These are phyloP conservation scores for Paecilomyces sp. DNA, from an alignment of 2,329 filamentous ascomycete species.

Conservation along the genomic window DNA sequence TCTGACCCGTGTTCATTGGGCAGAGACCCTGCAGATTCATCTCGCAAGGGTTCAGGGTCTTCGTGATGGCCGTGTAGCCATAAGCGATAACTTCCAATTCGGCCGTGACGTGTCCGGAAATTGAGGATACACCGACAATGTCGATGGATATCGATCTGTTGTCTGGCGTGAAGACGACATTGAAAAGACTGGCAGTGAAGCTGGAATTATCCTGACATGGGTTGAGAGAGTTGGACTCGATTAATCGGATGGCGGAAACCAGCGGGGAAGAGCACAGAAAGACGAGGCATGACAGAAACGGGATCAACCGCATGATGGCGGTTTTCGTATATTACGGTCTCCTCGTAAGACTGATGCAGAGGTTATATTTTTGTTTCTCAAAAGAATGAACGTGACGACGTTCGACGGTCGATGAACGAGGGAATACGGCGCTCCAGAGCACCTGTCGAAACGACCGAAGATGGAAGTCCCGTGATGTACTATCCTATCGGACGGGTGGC, in stretches of 20 bases:
- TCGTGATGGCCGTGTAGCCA: constrained; percentile 64
- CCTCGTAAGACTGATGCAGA: constrained; percentile 17
- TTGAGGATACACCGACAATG: constrained; percentile 74
- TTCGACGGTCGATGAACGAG: constrained; percentile 4
- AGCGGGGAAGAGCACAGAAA: constrained; percentile 37
- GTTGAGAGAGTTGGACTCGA: constrained; percentile 77
- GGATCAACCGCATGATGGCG: constrained; percentile 26
- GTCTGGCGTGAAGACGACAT: constrained; percentile 58
- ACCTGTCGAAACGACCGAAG: constrained; percentile 27
- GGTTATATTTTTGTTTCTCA: not conserved
- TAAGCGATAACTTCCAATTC: constrained; percentile 73
- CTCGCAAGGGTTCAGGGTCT: constrained; percentile 69
- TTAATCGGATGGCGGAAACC: constrained; percentile 56
- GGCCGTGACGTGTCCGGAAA: constrained; percentile 74
- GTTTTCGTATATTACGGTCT: constrained; percentile 11
- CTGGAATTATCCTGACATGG: constrained; percentile 76
- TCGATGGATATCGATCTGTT: constrained; percentile 68
- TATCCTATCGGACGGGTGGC: not conserved
- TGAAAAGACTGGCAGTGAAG: constrained; percentile 83
- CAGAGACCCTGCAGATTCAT: constrained; percentile 67
- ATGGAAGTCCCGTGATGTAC: constrained; percentile 19
- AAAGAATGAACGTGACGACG: not conserved
- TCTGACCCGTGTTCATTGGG: constrained; percentile 80
- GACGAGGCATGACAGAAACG: constrained; percentile 28
- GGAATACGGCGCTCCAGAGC: constrained; percentile 22